These are phyloP conservation scores for Suhomyces xylopsoci DNA, from an alignment of 805 yeast species.

Conservation along the genomic window DNA sequence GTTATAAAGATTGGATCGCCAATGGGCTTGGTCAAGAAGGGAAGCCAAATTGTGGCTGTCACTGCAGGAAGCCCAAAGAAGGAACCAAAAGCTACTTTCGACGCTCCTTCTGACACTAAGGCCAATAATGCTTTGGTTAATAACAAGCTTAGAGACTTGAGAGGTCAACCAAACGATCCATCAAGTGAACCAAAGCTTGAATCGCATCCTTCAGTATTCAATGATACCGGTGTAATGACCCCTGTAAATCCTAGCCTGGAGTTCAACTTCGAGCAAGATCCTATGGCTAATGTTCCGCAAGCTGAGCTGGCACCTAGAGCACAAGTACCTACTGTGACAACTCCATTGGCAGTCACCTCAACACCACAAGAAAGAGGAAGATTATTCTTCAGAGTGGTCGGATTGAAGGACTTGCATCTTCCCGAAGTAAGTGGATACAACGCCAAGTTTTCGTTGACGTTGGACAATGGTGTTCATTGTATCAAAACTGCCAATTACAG, in stretches of 20 bases:
- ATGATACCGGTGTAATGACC: not conserved
- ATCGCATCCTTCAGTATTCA: slow-evolving; percentile 1
- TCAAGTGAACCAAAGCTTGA: not conserved
- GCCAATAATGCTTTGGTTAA: slow-evolving; percentile 1
- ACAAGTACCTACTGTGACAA: not conserved
- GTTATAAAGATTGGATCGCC: slow-evolving; percentile 40
- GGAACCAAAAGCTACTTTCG: not conserved
- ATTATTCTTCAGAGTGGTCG: slow-evolving; percentile 49
- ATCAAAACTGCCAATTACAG: slow-evolving; percentile 59
- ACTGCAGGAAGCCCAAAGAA: slow-evolving; percentile 4
- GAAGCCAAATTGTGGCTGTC: slow-evolving; percentile 26
- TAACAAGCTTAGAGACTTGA: slow-evolving; percentile 9
- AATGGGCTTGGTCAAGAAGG: slow-evolving; percentile 29
- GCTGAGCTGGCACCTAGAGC: not conserved
- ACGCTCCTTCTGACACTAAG: not conserved
- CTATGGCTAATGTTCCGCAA: not conserved
- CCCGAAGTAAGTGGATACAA: slow-evolving; percentile 45
- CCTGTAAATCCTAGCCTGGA: not conserved
- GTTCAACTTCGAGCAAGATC: not conserved
- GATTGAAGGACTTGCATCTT: slow-evolving; percentile 44
- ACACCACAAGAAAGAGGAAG: slow-evolving; percentile 46
- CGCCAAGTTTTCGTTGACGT: slow-evolving; percentile 49
- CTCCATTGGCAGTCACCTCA: not conserved
- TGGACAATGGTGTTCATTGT: slow-evolving; percentile 82
- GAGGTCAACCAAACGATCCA: not conserved